Evolutionary conservation across 768 basidiomycete genomes (phyloP).

Genomic region (Lactifluus echinatus): DNA sequence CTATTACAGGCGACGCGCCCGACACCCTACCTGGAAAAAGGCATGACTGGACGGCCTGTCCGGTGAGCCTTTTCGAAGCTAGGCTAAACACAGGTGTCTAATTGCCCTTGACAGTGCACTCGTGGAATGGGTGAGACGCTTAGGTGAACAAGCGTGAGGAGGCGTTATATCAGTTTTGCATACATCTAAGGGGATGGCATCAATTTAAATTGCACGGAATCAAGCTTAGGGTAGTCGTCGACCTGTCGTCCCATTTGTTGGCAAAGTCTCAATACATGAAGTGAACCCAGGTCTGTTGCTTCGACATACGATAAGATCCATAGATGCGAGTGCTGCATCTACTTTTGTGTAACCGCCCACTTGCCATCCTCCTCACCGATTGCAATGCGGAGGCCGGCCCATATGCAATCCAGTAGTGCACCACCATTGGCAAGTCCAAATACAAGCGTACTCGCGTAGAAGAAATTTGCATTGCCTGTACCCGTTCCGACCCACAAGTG

Average conservation of each 20-base stretch:
- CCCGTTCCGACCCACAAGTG: conserved; percentile 87
- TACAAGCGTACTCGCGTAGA: conserved; percentile 91
- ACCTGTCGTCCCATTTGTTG: not conserved
- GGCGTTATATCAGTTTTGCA: not conserved
- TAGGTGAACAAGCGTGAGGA: not conserved
- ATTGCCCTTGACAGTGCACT: conserved; percentile 12
- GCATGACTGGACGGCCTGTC: conserved; percentile 75
- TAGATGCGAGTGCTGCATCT: not conserved
- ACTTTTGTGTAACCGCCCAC: conserved; percentile 55
- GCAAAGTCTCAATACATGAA: not conserved
- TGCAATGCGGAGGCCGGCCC: conserved; percentile 73
- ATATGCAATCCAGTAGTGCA: conserved; percentile 73
- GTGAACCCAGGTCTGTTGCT: not conserved
- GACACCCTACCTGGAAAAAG: conserved; percentile 56
- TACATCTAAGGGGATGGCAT: not conserved
- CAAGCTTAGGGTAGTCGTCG: not conserved
- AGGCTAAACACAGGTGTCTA: not conserved
- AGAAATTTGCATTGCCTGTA: conserved; percentile 97
- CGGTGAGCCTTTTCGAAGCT: conserved; percentile 38
- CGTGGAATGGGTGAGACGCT: conserved; percentile 18
- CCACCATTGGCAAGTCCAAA: conserved; percentile 83
- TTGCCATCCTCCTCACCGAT: conserved; percentile 48
- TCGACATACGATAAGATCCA: not conserved
- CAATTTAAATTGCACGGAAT: not conserved
- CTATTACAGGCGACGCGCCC: conserved; percentile 39